Evolutionary conservation across 345 rosid species (phyloP), one percentile per base, ranked within the genome.

Genomic region (Euphorbia lathyris): DNA sequence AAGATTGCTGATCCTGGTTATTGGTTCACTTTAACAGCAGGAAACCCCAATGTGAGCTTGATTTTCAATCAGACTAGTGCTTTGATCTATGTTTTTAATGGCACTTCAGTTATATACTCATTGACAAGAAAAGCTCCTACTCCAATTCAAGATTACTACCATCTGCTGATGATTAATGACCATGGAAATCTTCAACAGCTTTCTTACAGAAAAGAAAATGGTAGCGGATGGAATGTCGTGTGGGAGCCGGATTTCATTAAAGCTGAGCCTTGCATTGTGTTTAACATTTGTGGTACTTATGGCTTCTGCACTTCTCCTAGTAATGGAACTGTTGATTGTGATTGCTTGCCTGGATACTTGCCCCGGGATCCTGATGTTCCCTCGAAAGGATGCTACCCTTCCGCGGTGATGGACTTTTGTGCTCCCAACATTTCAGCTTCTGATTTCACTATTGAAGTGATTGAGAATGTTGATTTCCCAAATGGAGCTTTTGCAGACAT

Each of bases 351-450:
- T 16, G 83, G 83, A 0, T 80, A 76, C 67, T 69, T 65, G 0
- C 80, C 71, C 4, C 20, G 64, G 74, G 78, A 76, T 80, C 80
- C 80, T 7, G 48, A 63, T 40, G 50, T 27, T 42, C 83, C 78
- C 64, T 80, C 70, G 45, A 80, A 74, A 66, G 83, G 76, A 26
- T 80, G 80, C 72, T 80, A 80, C 56, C 80, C 83, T 0, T 26
- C 50, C 27, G 63, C 27, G 62, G 67, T 30, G 40, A 67, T 80
- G 63, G 80, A 80, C 50, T 80, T 72, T 53, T 79, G 80, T 62
- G 77, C 71, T 32, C 56, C 79, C 13, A 40, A 72, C 23, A 47
- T 65, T 72, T 63, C 71, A 14, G 16, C 61, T 57, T 63, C 76
- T 1, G 66, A 45, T 55, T 74, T 77, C 63, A 22, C 42, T 1